phyloP scores from a whole-genome alignment of 1,284 basidiomycete genomes.

The Heterobasidion occidentale region DNA sequence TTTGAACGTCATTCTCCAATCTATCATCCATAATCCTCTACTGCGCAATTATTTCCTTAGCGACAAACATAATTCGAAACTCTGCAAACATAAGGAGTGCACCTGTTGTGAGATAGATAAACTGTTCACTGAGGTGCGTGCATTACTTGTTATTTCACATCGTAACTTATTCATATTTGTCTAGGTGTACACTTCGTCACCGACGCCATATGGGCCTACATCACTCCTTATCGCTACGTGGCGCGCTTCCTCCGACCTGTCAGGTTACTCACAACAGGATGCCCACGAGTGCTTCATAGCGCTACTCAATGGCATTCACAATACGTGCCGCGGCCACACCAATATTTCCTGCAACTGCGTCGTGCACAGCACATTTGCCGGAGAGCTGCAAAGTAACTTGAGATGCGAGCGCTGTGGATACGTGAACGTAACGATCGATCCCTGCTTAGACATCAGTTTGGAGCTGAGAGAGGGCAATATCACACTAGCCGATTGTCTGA shows the following conservation, averaged over 20 bases:
- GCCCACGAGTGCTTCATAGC: conserved; percentile 89
- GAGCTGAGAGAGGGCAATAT: conserved; percentile 57
- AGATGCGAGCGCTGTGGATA: conserved; percentile 77
- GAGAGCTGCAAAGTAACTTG: conserved; percentile 84
- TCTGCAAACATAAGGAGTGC: conserved; percentile 73
- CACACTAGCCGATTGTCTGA: conserved; percentile 62
- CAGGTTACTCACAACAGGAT: conserved; percentile 92
- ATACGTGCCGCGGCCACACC: conserved; percentile 64
- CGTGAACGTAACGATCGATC: conserved; percentile 77
- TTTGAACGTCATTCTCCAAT: conserved; percentile 88
- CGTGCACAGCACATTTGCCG: conserved; percentile 87
- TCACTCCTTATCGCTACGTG: conserved; percentile 84
- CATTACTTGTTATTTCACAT: not conserved
- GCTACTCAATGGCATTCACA: conserved; percentile 78
- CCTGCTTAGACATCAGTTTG: conserved; percentile 87
- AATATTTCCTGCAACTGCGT: conserved; percentile 83
- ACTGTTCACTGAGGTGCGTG: conserved; percentile 74
- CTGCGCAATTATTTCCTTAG: conserved; percentile 86
- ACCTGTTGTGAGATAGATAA: conserved; percentile 95
- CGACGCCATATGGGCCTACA: conserved; percentile 74
- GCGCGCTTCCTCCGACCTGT: conserved; percentile 77
- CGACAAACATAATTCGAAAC: conserved; percentile 71
- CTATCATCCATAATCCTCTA: conserved; percentile 89
- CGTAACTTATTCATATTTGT: conserved; percentile 42
- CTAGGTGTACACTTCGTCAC: conserved; percentile 43